These are phyloP conservation scores for Lichtheimia corymbifera DNA, from an alignment of 371 early-diverging fungal genomes.

Conservation along the genomic window DNA sequence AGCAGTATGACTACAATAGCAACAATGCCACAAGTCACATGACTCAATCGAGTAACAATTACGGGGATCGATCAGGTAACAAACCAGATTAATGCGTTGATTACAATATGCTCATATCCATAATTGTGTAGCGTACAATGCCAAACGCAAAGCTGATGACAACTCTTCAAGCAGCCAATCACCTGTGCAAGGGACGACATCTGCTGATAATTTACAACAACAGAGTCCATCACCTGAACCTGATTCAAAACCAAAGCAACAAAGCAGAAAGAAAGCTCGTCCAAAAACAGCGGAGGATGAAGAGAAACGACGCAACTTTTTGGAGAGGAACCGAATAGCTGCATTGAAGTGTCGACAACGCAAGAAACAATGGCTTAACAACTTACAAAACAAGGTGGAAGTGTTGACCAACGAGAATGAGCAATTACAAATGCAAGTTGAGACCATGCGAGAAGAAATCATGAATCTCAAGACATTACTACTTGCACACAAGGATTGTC, in stretches of 20 bases:
- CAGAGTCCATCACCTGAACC: constrained; percentile 7
- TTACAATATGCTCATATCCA: no score
- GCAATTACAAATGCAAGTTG: constrained; percentile 64
- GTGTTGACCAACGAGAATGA: constrained; percentile 73
- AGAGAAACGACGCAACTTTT: constrained; percentile 75
- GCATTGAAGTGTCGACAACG: constrained; percentile 90
- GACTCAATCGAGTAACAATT: no score
- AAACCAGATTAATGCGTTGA: no score
- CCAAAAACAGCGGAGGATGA: constrained; percentile 48
- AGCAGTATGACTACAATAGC: no score
- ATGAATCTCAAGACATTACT: constrained; percentile 74
- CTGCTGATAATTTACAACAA: constrained; percentile 7
- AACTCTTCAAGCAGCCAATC: not conserved
- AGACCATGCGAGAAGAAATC: constrained; percentile 71
- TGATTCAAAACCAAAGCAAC: constrained; percentile 5
- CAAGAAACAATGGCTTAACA: constrained; percentile 83
- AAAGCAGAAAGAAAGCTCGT: constrained; percentile 24
- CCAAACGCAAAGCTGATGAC: no score
- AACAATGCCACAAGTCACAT: no score
- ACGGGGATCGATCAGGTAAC: no score
- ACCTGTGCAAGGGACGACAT: not conserved
- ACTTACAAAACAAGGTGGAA: constrained; percentile 80
- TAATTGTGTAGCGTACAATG: no score
- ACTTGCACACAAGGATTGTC: constrained; percentile 78
- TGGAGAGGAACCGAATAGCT: constrained; percentile 88